These are phyloP conservation scores for Exophiala bonariae DNA, from an alignment of 2,329 filamentous ascomycete genomes.

Conservation along the genomic window DNA sequence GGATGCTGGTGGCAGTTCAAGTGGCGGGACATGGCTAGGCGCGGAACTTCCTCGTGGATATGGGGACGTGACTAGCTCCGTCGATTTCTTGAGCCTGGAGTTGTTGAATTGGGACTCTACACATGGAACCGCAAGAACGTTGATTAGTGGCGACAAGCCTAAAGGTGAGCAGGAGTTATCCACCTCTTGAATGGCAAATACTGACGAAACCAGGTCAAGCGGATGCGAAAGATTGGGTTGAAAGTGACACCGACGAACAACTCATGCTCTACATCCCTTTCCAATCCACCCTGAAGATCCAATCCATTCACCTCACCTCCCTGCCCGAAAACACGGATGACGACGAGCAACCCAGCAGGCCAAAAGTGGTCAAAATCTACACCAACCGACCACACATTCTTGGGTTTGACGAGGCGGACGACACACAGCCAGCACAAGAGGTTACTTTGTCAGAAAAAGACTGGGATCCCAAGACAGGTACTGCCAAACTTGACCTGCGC, in stretches of 20 bases:
- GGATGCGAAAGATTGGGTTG: constrained; percentile 72
- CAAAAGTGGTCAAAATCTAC: constrained; percentile 80
- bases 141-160: constrained; percentile 73
- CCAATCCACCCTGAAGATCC: constrained; percentile 82
- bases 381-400: constrained; percentile 86
- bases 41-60: constrained; percentile 77
- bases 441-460: constrained; percentile 73
- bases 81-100: constrained; percentile 79
- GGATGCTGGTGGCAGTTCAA: constrained; percentile 41
- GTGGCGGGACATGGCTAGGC: constrained; percentile 66
- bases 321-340: constrained; percentile 57
- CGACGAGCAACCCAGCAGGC: constrained; percentile 76
- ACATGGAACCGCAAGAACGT: constrained; percentile 67
- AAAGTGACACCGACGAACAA: constrained; percentile 97
- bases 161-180: constrained; percentile 40
- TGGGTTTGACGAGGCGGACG: constrained; percentile 92
- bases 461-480: constrained; percentile 74
- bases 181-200: constrained; percentile 77
- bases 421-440: constrained; percentile 75
- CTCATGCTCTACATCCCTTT: constrained; percentile 91
- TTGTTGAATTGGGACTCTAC: constrained; percentile 83
- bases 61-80: constrained; percentile 75
- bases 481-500: constrained; percentile 70
- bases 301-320: constrained; percentile 84
- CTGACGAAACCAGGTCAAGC: constrained; percentile 46